phyloP scores from a whole-genome alignment of 1,139 yeast species.

The Kodamaea arcana region DNA sequence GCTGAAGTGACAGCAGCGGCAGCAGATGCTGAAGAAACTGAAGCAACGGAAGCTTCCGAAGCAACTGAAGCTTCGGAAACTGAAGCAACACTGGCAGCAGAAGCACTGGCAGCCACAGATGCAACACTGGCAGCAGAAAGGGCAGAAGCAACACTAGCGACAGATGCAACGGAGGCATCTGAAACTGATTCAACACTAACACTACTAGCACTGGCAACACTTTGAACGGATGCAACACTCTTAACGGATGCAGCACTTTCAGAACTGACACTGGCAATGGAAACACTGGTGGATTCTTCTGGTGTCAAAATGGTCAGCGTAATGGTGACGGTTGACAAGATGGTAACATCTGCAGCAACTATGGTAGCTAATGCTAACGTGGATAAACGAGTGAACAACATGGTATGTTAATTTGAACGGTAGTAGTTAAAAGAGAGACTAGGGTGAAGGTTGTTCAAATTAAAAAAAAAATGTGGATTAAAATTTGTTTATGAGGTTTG shows the following conservation, averaged over 20 bases:
- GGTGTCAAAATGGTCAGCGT: constrained; percentile 44
- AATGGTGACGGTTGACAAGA: constrained; percentile 37
- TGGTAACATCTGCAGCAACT: constrained; percentile 41
- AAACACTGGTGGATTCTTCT: constrained; percentile 31
- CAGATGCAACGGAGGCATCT: constrained; percentile 13
- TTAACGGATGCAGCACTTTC: neutral
- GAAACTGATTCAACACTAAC: constrained; percentile 17
- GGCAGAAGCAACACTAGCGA: constrained; percentile 15
- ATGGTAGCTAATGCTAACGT: constrained; percentile 24
- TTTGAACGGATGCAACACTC: constrained; percentile 14
- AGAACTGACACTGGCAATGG: constrained; percentile 16
- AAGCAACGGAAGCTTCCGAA: constrained; percentile 15
- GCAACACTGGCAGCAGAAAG: constrained; percentile 12
- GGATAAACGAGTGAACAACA: constrained; percentile 28
- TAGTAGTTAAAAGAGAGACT: constrained; percentile 8
- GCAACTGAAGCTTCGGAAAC: constrained; percentile 13
- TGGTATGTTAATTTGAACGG: constrained; percentile 13
- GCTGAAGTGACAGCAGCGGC: constrained; percentile 15
- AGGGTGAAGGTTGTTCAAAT: constrained; percentile 6
- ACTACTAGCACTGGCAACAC: constrained; percentile 15
- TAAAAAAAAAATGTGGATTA: neutral
- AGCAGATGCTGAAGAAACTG: constrained; percentile 10
- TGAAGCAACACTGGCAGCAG: constrained; percentile 11
- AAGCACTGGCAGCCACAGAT: constrained; percentile 14
- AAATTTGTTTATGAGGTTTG: neutral